Evolutionary conservation across 139 green algal genomes (phyloP).

Genomic region (Chlamydomonas applanata): DNA sequence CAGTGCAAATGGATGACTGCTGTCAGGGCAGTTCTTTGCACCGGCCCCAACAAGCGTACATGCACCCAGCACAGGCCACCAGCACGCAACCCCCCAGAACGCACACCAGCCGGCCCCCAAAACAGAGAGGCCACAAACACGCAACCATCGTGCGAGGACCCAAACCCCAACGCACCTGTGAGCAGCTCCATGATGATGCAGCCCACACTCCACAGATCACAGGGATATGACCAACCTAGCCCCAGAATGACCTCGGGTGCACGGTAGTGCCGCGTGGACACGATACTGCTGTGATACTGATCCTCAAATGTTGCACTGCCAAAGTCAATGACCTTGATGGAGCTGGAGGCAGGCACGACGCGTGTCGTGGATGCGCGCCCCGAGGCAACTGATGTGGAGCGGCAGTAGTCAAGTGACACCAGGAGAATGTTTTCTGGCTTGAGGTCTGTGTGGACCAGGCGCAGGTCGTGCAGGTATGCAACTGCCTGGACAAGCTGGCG

Average conservation of each 20-base stretch:
- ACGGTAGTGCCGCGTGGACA: slow-evolving; percentile 94
- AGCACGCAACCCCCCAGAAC: too few species aligned
- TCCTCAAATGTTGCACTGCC: slow-evolving; percentile 93
- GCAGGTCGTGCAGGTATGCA: slow-evolving; percentile 87
- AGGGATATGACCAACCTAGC: slow-evolving; percentile 88
- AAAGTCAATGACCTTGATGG: slow-evolving; percentile 94
- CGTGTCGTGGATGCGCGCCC: not conserved
- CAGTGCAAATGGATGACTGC: not conserved
- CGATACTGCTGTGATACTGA: slow-evolving; percentile 84
- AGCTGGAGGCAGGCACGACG: slow-evolving; percentile 55
- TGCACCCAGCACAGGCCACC: not conserved
- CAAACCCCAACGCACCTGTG: slow-evolving; percentile 58
- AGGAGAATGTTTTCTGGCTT: slow-evolving; percentile 99
- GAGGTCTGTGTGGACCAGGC: slow-evolving; percentile 95
- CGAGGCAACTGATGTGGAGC: slow-evolving; percentile 1
- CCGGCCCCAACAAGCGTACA: not conserved
- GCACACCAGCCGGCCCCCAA: not conserved
- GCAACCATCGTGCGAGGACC: not conserved
- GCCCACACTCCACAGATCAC: slow-evolving; percentile 93
- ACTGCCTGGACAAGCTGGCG: slow-evolving; percentile 80
- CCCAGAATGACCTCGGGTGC: slow-evolving; percentile 96
- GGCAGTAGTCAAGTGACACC: slow-evolving; percentile 47
- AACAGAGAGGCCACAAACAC: not conserved
- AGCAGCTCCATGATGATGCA: slow-evolving; percentile 97
- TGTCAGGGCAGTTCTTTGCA: not conserved